Base-by-base conservation (phyloP, 1,139 yeast species). In the Diutina pseudorugosa region DNA sequence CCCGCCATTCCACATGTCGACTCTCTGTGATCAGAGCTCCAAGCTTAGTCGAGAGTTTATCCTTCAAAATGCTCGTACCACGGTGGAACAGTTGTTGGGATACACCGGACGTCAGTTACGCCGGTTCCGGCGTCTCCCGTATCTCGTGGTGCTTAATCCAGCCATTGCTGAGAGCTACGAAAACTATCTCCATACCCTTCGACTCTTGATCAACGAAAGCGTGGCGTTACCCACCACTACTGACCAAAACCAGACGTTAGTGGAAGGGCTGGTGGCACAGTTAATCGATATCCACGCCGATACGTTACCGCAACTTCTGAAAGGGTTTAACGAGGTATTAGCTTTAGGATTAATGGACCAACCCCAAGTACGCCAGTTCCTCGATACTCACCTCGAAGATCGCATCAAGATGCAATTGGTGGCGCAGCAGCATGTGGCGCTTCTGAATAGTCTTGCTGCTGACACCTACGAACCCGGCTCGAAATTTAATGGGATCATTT, bases 121-220 rank as follows among this genome's bases (percentile, higher is more conserved):
- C 45, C 85, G 85, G 49, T 80, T 91, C 58, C 75, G 94, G 56
- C 73, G 76, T 51, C 70, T 91, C 52, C 96, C 96, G 0, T 91
- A 89, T 63, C 76, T 91, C 58, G 90, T 85, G 51, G 85, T 89
- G 50, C 69, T 91, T 56, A 91, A 91, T 62, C 96, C 97, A n/a
- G 80, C 88, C 60, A 84, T 91, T 53, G 85, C 94, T n/a, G 82
- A 80, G 59, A 84, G 87, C 20, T 88, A 89, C 69, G 75, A 80
- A 59, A 68, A 83, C 51, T 91, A 91, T 66, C 70, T 87, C 57
- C 74, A 79, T 55, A 84, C 95, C 5, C 77, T 90, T 71, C 76
- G 84, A 47, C 74, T 82, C 4, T 14, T 45, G 2, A 45, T 45
- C 21, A 14, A 14, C 0, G 36, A n/a, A 4, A 20, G 16, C 16